phyloP scores from a whole-genome alignment of 139 green algal genomes.

The Chlamydomonas applanata region DNA sequence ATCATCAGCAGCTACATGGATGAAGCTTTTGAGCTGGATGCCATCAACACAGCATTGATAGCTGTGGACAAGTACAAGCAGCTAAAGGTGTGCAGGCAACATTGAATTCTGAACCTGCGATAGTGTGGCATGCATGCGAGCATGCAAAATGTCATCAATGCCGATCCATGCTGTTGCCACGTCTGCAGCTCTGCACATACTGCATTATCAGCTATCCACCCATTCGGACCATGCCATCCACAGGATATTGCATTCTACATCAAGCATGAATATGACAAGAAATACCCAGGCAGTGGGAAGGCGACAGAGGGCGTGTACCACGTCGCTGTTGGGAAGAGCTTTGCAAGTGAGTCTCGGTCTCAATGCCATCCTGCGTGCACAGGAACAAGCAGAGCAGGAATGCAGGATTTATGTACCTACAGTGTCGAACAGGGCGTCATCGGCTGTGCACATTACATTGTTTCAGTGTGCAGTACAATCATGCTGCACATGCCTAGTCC shows the following conservation, averaged over 20 bases:
- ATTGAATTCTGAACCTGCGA: too few relatives aligned
- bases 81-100: constrained; percentile 27
- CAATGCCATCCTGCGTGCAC: too few relatives aligned
- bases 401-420: too few relatives aligned
- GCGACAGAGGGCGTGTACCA: constrained; percentile 82
- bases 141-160: not conserved
- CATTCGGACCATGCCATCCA: too few relatives aligned
- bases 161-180: not conserved
- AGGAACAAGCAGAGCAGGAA: too few relatives aligned
- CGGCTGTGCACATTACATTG: too few relatives aligned
- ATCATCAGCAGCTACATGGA: constrained; percentile 46
- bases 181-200: not conserved
- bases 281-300: constrained; percentile 69
- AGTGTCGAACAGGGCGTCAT: too few relatives aligned
- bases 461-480: too few relatives aligned
- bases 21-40: constrained; percentile 48
- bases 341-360: constrained; percentile 66
- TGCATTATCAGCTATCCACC: too few relatives aligned
- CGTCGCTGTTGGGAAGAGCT: constrained; percentile 70
- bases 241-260: constrained; percentile 66
- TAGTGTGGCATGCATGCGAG: not conserved
- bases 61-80: constrained; percentile 57
- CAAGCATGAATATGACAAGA: constrained; percentile 74
- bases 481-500: too few relatives aligned
- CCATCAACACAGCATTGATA: constrained; percentile 41